These are phyloP conservation scores for Dicorynia guianensis DNA, from an alignment of 306 rosid species.

Conservation along the genomic window DNA sequence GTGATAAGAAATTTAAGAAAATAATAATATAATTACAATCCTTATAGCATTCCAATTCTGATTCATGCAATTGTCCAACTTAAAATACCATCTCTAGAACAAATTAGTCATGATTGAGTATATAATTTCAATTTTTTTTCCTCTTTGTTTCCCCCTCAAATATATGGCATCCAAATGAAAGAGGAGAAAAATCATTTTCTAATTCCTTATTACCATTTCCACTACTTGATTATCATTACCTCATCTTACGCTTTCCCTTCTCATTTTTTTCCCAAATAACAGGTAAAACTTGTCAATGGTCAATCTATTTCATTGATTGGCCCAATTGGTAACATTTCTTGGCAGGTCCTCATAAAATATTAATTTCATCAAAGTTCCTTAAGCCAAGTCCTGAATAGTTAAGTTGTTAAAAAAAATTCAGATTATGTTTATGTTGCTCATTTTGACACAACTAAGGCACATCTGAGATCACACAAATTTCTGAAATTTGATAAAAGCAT, in stretches of 20 bases:
- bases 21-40: neutral
- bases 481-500: neutral
- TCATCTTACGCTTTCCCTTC: neutral
- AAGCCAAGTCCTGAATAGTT: neutral
- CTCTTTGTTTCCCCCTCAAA: neutral
- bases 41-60: neutral
- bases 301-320: neutral
- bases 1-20: neutral
- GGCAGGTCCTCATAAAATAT: neutral
- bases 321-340: neutral
- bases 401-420: neutral
- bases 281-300: neutral
- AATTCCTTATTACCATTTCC: too few relatives aligned
- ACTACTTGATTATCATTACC: too few relatives aligned
- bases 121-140: neutral
- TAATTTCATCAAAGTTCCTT: neutral
- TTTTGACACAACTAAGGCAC: neutral
- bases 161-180: too few relatives aligned
- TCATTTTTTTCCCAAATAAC: neutral
- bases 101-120: neutral
- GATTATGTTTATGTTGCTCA: conserved; percentile 2
- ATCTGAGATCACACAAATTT: neutral
- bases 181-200: too few relatives aligned
- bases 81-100: neutral
- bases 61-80: neutral